Conservation (phyloP, 768 basidiomycete species). For the Hemileccinum rubropunctum region DNA sequence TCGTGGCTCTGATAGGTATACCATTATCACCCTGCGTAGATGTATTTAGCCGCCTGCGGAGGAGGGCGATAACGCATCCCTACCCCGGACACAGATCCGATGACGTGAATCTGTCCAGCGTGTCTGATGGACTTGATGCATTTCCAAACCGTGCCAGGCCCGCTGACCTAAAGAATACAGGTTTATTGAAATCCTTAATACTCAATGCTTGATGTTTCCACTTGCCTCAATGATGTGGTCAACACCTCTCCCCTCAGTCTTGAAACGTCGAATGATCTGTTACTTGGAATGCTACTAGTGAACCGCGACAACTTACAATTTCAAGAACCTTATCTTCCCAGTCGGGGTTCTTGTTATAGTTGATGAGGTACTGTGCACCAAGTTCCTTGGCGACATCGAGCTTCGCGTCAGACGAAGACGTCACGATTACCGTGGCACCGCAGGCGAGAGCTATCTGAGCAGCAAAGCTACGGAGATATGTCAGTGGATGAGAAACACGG, state of each 20-base stretch:
- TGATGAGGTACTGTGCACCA: slow-evolving; percentile 55
- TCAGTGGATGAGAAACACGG: background rate
- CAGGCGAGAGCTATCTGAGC: slow-evolving; percentile 60
- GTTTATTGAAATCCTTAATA: too few relatives aligned
- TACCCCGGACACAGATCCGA: slow-evolving; percentile 51
- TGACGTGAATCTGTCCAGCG: slow-evolving; percentile 46
- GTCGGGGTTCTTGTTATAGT: slow-evolving; percentile 55
- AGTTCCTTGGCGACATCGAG: slow-evolving; percentile 49
- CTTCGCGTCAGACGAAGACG: slow-evolving; percentile 66
- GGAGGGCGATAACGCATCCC: background rate
- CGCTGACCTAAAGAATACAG: slow-evolving; percentile 46
- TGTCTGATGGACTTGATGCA: slow-evolving; percentile 38
- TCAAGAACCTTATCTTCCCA: slow-evolving; percentile 55
- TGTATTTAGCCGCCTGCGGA: background rate
- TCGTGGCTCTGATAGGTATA: slow-evolving; percentile 33
- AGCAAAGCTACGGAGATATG: slow-evolving; percentile 42
- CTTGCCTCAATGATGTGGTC: slow-evolving; percentile 35
- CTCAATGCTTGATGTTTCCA: background rate
- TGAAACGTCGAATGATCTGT: background rate
- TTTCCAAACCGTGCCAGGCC: slow-evolving; percentile 47
- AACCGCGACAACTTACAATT: slow-evolving; percentile 33
- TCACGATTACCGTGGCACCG: slow-evolving; percentile 63
- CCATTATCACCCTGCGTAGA: slow-evolving; percentile 22
- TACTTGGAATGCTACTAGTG: background rate
- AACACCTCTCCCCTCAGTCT: slow-evolving; percentile 32